These are phyloP conservation scores for Phlebiopsis gigantea DNA, from an alignment of 768 basidiomycete species.

Conservation along the genomic window DNA sequence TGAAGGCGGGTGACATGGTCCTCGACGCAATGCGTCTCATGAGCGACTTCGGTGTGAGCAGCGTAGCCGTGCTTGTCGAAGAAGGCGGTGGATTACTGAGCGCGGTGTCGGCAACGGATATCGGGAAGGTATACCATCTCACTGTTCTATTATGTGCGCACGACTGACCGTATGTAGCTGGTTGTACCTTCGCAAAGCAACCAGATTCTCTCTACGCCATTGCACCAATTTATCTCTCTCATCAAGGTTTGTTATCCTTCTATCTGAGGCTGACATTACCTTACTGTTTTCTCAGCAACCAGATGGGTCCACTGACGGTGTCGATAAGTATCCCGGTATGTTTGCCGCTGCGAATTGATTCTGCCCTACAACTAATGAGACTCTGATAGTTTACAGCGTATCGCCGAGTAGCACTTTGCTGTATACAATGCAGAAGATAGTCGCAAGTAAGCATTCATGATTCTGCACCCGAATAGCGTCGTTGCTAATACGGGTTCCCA, in stretches of 20 bases:
- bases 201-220: constrained; percentile 61
- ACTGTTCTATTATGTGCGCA: neutral
- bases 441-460: constrained; percentile 60
- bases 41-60: constrained; percentile 84
- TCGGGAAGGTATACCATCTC: constrained; percentile 53
- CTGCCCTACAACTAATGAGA: neutral
- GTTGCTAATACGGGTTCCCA: constrained; percentile 24
- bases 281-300: constrained; percentile 39
- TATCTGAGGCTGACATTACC: neutral
- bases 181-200: constrained; percentile 81
- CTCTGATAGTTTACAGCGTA: constrained; percentile 71
- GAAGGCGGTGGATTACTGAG: constrained; percentile 59
- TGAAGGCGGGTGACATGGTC: constrained; percentile 55
- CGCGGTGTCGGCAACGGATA: constrained; percentile 78
- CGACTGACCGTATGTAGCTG: constrained; percentile 37
- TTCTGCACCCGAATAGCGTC: neutral
- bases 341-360: neutral
- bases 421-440: constrained; percentile 73
- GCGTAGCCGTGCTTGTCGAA: constrained; percentile 71
- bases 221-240: constrained; percentile 62
- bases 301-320: constrained; percentile 75
- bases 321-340: constrained; percentile 71
- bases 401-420: constrained; percentile 55
- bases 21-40: constrained; percentile 81
- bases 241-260: constrained; percentile 51